These are phyloP conservation scores for Pseudogymnoascus sp. DNA, from an alignment of 2,329 filamentous ascomycete genomes.

Conservation along the genomic window DNA sequence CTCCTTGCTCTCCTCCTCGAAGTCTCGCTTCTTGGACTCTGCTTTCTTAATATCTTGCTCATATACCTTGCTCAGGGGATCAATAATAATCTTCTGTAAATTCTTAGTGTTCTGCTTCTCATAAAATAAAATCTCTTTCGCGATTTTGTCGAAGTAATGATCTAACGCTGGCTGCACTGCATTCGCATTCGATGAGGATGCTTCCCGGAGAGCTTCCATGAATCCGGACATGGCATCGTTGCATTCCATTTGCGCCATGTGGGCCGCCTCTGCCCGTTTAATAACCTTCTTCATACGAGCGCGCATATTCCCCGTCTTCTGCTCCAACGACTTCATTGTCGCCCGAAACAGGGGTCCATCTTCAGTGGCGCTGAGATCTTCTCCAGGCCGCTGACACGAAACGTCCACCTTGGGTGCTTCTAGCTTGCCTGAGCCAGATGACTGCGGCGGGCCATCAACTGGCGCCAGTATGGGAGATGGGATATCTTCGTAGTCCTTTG, in stretches of 20 bases:
- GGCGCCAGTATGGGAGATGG: conserved; percentile 19
- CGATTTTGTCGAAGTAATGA: conserved; percentile 97
- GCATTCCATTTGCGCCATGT: conserved; percentile 70
- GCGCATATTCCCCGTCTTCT: conserved; percentile 93
- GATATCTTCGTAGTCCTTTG: conserved; percentile 42
- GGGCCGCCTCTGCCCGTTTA: conserved; percentile 84
- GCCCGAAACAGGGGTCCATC: conserved; percentile 94
- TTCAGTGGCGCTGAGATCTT: conserved; percentile 77
- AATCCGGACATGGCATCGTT: conserved; percentile 82
- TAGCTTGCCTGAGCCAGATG: conserved; percentile 20
- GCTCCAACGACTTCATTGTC: conserved; percentile 91
- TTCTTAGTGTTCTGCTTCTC: conserved; percentile 78
- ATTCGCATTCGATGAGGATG: conserved; percentile 84
- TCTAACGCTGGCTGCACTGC: conserved; percentile 95
- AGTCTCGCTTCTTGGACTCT: conserved; percentile 92
- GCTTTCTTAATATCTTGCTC: conserved; percentile 96
- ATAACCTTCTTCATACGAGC: conserved; percentile 92
- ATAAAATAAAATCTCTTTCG: conserved; percentile 79
- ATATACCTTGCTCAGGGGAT: conserved; percentile 86
- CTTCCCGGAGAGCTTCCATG: conserved; percentile 78
- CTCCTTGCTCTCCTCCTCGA: conserved; percentile 97
- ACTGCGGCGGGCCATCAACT: conserved; percentile 24
- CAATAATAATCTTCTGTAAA: conserved; percentile 88
- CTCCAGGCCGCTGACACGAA: conserved; percentile 74
- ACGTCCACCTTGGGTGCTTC: conserved; percentile 71